Base-by-base conservation (phyloP, 257 asterid species). In the Prunella vulgaris region DNA sequence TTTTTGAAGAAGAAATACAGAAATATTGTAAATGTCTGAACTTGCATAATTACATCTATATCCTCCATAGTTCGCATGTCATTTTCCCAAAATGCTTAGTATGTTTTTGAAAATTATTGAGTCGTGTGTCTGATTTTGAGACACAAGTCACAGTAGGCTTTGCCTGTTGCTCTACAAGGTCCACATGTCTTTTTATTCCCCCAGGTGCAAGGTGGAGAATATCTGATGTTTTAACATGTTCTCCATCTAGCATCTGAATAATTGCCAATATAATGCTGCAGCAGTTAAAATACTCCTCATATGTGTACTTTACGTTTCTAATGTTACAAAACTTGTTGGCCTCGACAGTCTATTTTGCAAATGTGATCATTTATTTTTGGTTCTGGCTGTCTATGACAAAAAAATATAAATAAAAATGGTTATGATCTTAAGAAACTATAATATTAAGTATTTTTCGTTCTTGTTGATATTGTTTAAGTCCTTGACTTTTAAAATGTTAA, bases 121-220 rank as follows among this genome's bases (percentile, higher is more conserved):
- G 10, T 68, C 22, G 6, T 8, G 57, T 46, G 69, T n/a, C 74
- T 22, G 21, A 64, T 37, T 68, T 38, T 21, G 64, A 60, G 75
- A 37, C 40, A 33, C n/a, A 28, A 60, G 58, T 18, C 46, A 52
- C 65, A 51, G 59, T 44, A 44, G n/a, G 32, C 28, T 68, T 66
- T 24, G 40, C 14, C 44, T 60, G 51, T 58, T 54, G 64, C 32
- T 46, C 42, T 46, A 10, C 12, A 25, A 17, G 48, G 17, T 64
- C 60, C 63, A 37, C 32, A 35, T 5, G 20, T 4, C n/a, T 24
- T n/a, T n/a, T n/a, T 46, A 14, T n/a, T 25, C 8, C n/a, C 14
- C 69, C 56, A 22, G 57, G 38, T 4, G 14, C 63, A 71, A 25
- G 58, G 40, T 2, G 44, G 59, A 38, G n/a, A 42, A 30, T 22